Percentiles rank a stretch among this genome's conserved stretches.
Conservation (phyloP, 2,329 filamentous ascomycete species). For the Fusarium domesticum region DNA sequence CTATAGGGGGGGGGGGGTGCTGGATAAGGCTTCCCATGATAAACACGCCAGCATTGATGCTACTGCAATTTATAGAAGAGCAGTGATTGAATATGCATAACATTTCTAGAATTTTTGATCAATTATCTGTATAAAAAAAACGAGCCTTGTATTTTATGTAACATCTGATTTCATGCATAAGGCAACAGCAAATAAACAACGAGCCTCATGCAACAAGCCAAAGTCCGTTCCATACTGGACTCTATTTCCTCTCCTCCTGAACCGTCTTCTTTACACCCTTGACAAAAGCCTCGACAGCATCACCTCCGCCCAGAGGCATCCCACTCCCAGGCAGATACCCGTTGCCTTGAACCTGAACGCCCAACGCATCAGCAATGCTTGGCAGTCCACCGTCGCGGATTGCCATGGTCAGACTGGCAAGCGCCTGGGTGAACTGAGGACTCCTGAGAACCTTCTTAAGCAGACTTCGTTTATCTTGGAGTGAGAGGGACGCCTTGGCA, state of each 20-base stretch:
- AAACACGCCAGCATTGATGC: too few species aligned
- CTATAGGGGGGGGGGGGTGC: too few species aligned
- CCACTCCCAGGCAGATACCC: constrained; percentile 74
- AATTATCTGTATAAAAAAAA: too few species aligned
- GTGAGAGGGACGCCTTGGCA: constrained; percentile 69
- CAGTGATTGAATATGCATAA: too few species aligned
- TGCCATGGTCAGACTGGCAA: constrained; percentile 81
- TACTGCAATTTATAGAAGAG: too few species aligned
- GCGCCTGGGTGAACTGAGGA: constrained; percentile 85
- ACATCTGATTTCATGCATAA: too few species aligned
- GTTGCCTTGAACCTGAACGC: constrained; percentile 77
- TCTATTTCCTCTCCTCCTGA: constrained; percentile 49
- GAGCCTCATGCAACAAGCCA: neutral
- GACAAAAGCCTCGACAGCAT: constrained; percentile 88
- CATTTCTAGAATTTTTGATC: too few species aligned
- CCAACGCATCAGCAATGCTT: constrained; percentile 81
- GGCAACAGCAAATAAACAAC: constrained; percentile 5
- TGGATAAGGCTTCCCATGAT: too few species aligned
- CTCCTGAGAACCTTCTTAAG: constrained; percentile 80
- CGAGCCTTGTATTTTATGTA: too few species aligned
- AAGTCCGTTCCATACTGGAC: neutral
- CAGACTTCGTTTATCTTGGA: constrained; percentile 75
- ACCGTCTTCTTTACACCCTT: constrained; percentile 81
- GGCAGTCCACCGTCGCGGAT: constrained; percentile 87
- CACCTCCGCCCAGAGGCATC: constrained; percentile 81